Conservation (phyloP, 2,329 filamentous ascomycete genomes). For the Apiospora hydei region DNA sequence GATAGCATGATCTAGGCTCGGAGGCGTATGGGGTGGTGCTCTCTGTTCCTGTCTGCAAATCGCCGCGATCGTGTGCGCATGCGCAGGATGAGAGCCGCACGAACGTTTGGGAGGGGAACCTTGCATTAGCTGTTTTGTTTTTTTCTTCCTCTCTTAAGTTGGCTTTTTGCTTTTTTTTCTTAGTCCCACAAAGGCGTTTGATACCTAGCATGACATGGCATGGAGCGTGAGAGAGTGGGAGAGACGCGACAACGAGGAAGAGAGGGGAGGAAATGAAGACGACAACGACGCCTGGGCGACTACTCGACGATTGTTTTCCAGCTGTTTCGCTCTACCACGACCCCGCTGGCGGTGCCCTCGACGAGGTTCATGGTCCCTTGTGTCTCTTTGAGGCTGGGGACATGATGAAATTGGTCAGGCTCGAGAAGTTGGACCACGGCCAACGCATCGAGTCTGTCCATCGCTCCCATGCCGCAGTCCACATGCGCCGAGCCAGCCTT, state of each 20-base stretch:
- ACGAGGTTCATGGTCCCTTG: not conserved
- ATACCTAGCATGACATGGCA: constrained; percentile 21
- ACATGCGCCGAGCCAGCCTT: not conserved
- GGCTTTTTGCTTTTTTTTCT: constrained; percentile 13
- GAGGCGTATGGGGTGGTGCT: not conserved
- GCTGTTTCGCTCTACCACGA: not conserved
- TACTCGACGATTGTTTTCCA: not conserved
- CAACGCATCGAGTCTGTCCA: not conserved
- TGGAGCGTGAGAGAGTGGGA: not conserved
- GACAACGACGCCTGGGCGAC: not conserved
- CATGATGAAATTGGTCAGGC: not conserved
- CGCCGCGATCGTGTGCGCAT: not conserved
- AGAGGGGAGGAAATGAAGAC: not conserved
- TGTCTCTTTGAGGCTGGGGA: not conserved
- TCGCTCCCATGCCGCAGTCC: not conserved
- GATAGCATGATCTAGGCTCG: not conserved
- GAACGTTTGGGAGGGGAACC: not conserved
- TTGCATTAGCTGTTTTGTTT: constrained; percentile 5
- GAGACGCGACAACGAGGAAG: not conserved
- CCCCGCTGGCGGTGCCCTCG: not conserved
- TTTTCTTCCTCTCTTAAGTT: constrained; percentile 1
- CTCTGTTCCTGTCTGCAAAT: not conserved
- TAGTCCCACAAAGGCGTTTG: constrained; percentile 18
- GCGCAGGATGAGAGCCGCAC: not conserved
- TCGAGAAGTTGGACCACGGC: not conserved